Conservation (phyloP, 371 early-diverging fungal species). For the Mucor circinelloides region DNA sequence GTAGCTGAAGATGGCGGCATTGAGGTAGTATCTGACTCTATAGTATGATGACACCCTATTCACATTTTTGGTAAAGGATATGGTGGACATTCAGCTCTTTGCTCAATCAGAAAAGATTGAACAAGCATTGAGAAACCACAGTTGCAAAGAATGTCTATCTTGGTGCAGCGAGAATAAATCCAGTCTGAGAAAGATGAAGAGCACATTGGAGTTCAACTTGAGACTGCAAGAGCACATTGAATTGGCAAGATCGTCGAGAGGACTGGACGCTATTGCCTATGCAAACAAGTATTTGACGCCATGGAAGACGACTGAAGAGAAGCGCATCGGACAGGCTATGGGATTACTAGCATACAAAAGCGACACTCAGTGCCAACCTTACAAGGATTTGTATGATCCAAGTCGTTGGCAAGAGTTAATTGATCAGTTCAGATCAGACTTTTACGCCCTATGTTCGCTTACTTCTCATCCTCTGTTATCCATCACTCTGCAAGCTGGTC, state of each 20-base stretch:
- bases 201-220: constrained; percentile 92
- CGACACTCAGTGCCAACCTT: constrained; percentile 74
- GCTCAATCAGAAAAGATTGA: constrained; percentile 78
- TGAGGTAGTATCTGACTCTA: constrained; percentile 67
- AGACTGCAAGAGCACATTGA: constrained; percentile 94
- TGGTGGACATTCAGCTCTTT: constrained; percentile 92
- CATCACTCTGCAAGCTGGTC: constrained; percentile 90
- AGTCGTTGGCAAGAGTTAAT: constrained; percentile 82
- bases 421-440: constrained; percentile 79
- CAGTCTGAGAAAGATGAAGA: constrained; percentile 79
- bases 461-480: constrained; percentile 81
- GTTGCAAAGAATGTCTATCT: constrained; percentile 82
- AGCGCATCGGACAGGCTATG: constrained; percentile 85
- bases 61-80: constrained; percentile 54
- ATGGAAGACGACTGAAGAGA: constrained; percentile 72
- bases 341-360: constrained; percentile 81
- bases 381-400: constrained; percentile 74
- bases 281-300: constrained; percentile 79
- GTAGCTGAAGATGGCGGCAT: constrained; percentile 67
- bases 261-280: constrained; percentile 80
- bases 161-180: constrained; percentile 95
- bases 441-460: constrained; percentile 83
- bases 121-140: constrained; percentile 68
- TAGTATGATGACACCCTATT: too few relatives aligned
- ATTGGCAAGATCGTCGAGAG: constrained; percentile 65